A percentile compares a stretch with the other conserved stretches of the same genome.
These are phyloP conservation scores for Pseudocercospora macadamiae DNA, from an alignment of 2,329 filamentous ascomycete species.

Conservation along the genomic window DNA sequence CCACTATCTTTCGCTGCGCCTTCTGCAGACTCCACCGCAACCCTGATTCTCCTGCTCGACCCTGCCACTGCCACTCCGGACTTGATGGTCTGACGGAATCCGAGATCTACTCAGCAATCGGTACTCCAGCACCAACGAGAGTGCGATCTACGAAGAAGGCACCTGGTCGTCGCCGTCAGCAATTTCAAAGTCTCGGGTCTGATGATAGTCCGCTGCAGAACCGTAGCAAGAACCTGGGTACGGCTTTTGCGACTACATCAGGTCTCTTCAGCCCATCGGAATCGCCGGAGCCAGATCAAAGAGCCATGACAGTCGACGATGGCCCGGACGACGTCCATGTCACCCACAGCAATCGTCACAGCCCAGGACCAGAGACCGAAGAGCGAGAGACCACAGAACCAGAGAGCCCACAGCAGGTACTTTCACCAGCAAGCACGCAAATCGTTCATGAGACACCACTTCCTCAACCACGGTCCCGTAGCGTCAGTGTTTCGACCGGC, in stretches of 20 bases:
- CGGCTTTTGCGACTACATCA: not conserved
- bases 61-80: not conserved
- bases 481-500: too few relatives aligned
- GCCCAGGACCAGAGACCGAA: not conserved
- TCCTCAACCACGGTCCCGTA: not conserved
- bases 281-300: not conserved
- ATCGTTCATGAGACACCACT: conserved; percentile 11
- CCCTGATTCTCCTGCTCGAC: not conserved
- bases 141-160: not conserved
- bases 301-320: not conserved
- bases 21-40: not conserved
- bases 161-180: not conserved
- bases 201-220: not conserved
- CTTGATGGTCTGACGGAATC: not conserved
- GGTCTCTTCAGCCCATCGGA: not conserved
- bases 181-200: too few relatives aligned
- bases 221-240: not conserved
- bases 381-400: too few relatives aligned
- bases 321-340: not conserved
- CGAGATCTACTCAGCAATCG: not conserved
- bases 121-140: not conserved
- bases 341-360: not conserved
- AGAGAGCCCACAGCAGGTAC: not conserved
- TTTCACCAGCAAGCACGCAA: conserved; percentile 15
- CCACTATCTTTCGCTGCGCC: not conserved